Conservation (phyloP, 2,329 filamentous ascomycete genomes). For the Colletotrichum somersetense region DNA sequence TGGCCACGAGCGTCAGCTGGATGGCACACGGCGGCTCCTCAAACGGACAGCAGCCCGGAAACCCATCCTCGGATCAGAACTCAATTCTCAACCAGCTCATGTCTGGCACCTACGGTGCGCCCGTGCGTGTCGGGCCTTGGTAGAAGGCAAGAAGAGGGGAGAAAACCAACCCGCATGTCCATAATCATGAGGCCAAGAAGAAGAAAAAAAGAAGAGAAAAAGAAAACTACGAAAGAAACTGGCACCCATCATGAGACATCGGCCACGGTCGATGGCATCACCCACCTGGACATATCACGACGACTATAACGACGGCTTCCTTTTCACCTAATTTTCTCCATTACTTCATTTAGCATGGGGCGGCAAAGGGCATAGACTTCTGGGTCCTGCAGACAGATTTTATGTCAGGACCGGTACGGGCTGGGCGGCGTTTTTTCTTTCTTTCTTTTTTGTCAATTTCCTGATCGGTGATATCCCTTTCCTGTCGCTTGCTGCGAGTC, state of each 20-base stretch:
- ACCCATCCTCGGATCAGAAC: conserved; percentile 57
- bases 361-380: conserved; percentile 44
- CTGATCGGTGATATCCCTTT: conserved; percentile 41
- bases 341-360: conserved; percentile 38
- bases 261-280: conserved; percentile 23
- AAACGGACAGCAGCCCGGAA: conserved; percentile 38
- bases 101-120: conserved; percentile 69
- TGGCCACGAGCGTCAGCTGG: conserved; percentile 83
- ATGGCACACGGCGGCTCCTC: conserved; percentile 61
- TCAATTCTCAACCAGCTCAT: conserved; percentile 74
- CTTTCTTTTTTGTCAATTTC: conserved; percentile 7
- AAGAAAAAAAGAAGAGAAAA: background rate
- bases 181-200: background rate
- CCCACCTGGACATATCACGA: conserved; percentile 41
- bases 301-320: conserved; percentile 42
- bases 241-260: conserved; percentile 14
- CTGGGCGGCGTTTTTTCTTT: conserved; percentile 34
- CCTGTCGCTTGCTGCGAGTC: conserved; percentile 36
- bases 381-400: conserved; percentile 40
- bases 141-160: conserved; percentile 49
- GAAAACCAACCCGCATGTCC: background rate
- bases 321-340: conserved; percentile 9
- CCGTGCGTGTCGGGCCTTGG: conserved; percentile 74
- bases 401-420: conserved; percentile 27
- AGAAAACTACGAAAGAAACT: background rate